Conservation (phyloP, 2,329 filamentous ascomycete genomes). For the Mollisiaceae sp. region DNA sequence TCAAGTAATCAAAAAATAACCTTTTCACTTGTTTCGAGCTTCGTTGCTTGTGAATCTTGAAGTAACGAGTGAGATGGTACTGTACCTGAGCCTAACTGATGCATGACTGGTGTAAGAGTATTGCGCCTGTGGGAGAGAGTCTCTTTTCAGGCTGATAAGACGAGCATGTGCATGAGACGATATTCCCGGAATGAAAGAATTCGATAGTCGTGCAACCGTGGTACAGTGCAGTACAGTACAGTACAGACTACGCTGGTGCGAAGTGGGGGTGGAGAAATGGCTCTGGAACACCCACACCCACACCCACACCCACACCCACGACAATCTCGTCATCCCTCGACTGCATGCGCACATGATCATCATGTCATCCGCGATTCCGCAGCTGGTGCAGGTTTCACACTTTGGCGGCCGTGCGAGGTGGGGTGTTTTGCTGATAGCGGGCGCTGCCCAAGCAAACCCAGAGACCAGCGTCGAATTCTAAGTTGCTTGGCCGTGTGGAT, state of each 20-base stretch:
- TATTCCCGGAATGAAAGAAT: constrained; percentile 2
- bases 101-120: neutral
- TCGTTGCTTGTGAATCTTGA: neutral
- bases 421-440: constrained; percentile 9
- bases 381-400: too few relatives aligned
- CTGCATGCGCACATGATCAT: constrained; percentile 9
- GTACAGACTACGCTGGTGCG: too few relatives aligned
- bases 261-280: constrained; percentile 7
- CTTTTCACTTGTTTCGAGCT: constrained; percentile 1
- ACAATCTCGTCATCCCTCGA: constrained; percentile 9
- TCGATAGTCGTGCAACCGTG: neutral
- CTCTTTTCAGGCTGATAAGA: neutral
- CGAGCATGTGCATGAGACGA: neutral
- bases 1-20: neutral
- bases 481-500: neutral
- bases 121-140: neutral
- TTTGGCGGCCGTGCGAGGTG: constrained; percentile 2
- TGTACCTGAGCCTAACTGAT: constrained; percentile 6
- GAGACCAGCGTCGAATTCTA: neutral
- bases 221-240: too few relatives aligned
- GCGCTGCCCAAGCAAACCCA: neutral
- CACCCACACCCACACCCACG: too few relatives aligned
- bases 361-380: neutral
- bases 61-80: neutral
- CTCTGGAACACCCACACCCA: neutral